A percentile compares a stretch with the other conserved stretches of the same genome.
phyloP scores from a whole-genome alignment of 371 early-diverging fungal genomes.

The Mortierella sp. region DNA sequence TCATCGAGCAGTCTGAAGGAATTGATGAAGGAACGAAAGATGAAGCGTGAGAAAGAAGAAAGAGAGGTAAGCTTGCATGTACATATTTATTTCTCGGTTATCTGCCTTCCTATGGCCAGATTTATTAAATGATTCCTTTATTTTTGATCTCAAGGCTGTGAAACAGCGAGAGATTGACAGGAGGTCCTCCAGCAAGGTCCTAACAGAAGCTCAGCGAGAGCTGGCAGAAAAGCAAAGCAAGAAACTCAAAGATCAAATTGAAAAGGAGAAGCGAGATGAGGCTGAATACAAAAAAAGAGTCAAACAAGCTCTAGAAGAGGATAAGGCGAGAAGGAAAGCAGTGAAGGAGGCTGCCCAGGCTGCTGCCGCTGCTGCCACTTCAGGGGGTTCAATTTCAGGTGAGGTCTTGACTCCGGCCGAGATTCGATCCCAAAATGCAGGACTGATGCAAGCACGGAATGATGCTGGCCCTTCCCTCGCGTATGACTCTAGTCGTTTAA shows the following conservation, averaged over 20 bases:
- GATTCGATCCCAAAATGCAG: constrained; percentile 37
- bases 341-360: constrained; percentile 34
- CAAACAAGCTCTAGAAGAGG: constrained; percentile 47
- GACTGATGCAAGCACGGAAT: constrained; percentile 35
- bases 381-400: background rate
- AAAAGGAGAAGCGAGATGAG: constrained; percentile 54
- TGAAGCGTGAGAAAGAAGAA: constrained; percentile 53
- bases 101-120: background rate
- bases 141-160: constrained; percentile 17
- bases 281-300: constrained; percentile 44
- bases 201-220: constrained; percentile 44
- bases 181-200: constrained; percentile 34
- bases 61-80: constrained; percentile 21
- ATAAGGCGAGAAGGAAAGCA: constrained; percentile 44
- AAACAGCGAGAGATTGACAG: constrained; percentile 50
- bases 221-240: constrained; percentile 48
- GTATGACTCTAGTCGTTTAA: constrained; percentile 48
- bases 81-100: background rate
- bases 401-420: constrained; percentile 25
- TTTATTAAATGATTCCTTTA: background rate
- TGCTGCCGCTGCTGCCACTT: constrained; percentile 8
- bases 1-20: constrained; percentile 34
- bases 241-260: constrained; percentile 45
- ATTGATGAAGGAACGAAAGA: constrained; percentile 47
- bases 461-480: constrained; percentile 45